Conservation (phyloP, 306 rosid species). For the Adenanthera pavonina region DNA sequence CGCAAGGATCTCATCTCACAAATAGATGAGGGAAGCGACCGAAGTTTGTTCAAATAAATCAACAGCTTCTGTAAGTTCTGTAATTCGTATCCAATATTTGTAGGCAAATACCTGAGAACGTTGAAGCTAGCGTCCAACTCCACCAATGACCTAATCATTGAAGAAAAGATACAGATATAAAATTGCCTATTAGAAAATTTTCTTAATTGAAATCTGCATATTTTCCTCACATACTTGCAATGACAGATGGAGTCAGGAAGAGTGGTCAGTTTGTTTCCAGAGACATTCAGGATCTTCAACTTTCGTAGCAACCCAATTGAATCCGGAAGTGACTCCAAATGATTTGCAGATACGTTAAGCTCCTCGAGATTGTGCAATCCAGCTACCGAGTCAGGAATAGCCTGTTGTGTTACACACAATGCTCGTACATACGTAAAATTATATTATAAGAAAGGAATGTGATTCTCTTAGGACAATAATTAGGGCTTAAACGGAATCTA, state of each 20-base stretch:
- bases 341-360: constrained; percentile 79
- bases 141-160: constrained; percentile 78
- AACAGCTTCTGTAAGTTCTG: constrained; percentile 70
- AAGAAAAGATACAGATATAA: constrained; percentile 27
- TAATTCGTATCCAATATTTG: constrained; percentile 85
- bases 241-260: constrained; percentile 88
- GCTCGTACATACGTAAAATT: constrained; percentile 24
- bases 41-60: constrained; percentile 81
- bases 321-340: constrained; percentile 75
- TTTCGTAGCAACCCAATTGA: constrained; percentile 82
- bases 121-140: constrained; percentile 96
- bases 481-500: not conserved
- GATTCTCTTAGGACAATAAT: not conserved
- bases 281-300: constrained; percentile 74
- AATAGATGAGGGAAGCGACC: constrained; percentile 82
- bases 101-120: constrained; percentile 81
- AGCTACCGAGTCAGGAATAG: constrained; percentile 79
- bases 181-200: too few relatives aligned
- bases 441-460: too few relatives aligned
- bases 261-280: constrained; percentile 72
- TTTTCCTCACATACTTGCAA: constrained; percentile 69
- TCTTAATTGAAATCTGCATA: too few relatives aligned
- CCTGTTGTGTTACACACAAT: constrained; percentile 52
- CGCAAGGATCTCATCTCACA: constrained; percentile 82
- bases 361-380: constrained; percentile 89